Conservation (phyloP, 768 basidiomycete species). For the Megacollybia marginata region DNA sequence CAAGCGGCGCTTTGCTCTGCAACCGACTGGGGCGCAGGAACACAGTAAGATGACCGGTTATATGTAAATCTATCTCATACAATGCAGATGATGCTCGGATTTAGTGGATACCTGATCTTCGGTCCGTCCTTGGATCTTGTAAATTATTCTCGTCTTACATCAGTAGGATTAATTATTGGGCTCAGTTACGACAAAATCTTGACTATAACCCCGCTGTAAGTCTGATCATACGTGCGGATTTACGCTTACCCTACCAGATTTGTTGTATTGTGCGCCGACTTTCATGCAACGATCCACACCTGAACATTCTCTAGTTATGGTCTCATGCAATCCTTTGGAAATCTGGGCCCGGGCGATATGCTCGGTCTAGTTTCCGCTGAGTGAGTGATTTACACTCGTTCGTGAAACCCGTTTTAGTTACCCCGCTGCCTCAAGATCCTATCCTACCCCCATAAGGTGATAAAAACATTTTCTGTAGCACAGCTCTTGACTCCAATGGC, state of each 20-base stretch:
- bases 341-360: constrained; percentile 70
- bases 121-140: constrained; percentile 21
- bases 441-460: constrained; percentile 56
- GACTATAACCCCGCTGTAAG: constrained; percentile 41
- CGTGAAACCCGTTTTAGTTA: neutral
- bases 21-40: constrained; percentile 51
- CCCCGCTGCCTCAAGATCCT: constrained; percentile 33
- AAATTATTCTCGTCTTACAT: too few relatives aligned
- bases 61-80: neutral
- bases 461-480: neutral
- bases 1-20: constrained; percentile 31
- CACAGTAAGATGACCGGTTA: constrained; percentile 28
- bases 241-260: constrained; percentile 24
- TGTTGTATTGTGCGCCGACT: constrained; percentile 48
- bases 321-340: constrained; percentile 67
- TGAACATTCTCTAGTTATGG: constrained; percentile 40
- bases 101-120: constrained; percentile 61
- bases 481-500: constrained; percentile 1
- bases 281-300: neutral
- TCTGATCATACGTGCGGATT: neutral
- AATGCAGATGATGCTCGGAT: constrained; percentile 56
- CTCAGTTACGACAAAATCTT: constrained; percentile 56
- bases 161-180: constrained; percentile 48
- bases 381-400: constrained; percentile 26
- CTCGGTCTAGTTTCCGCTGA: constrained; percentile 59